Conservation (phyloP, 306 rosid species). For the Corylus avellana region DNA sequence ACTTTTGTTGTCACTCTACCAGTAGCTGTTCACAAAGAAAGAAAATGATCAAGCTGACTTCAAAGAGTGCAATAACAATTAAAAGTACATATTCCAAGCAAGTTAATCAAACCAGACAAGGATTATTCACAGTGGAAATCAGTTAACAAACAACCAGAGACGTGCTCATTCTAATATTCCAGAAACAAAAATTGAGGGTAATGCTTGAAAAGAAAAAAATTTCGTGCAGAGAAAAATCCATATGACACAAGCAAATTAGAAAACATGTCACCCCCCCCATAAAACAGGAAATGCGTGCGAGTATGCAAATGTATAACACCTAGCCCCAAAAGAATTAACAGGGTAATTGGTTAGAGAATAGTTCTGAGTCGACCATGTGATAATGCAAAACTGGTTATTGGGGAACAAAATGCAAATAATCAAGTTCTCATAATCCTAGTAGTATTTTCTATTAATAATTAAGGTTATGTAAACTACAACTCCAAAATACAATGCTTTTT, state of each 20-base stretch:
- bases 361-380: background rate
- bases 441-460: background rate
- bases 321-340: background rate
- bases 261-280: background rate
- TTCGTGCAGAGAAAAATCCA: background rate
- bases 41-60: background rate
- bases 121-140: background rate
- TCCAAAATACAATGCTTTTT: background rate
- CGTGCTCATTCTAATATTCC: background rate
- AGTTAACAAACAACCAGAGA: background rate
- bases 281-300: background rate
- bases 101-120: background rate
- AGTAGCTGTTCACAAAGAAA: constrained; percentile 57
- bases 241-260: background rate
- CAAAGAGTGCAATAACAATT: background rate
- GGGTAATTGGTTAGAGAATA: background rate
- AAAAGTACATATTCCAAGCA: background rate
- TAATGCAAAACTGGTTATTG: background rate
- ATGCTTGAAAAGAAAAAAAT: background rate
- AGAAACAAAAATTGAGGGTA: background rate
- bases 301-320: background rate
- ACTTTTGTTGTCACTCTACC: constrained; percentile 97
- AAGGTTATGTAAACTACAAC: background rate
- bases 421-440: background rate
- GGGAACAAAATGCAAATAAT: background rate